Evolutionary conservation across 768 basidiomycete genomes (phyloP).

Genomic region (Termitomyces sp.): DNA sequence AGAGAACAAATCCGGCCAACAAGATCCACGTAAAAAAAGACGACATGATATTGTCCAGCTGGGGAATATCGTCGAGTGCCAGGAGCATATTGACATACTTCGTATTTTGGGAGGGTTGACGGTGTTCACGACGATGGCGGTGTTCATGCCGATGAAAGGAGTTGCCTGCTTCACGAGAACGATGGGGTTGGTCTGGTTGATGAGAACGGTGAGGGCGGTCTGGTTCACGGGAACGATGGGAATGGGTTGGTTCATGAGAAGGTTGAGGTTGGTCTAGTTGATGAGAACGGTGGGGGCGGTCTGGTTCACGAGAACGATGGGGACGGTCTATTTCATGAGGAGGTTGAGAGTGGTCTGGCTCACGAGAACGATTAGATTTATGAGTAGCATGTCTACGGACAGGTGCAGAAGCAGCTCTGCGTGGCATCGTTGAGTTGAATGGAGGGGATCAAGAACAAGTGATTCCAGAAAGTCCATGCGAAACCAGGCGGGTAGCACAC

Average conservation of each 20-base stretch:
- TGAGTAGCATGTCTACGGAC: neutral
- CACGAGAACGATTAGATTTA: neutral
- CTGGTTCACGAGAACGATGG: neutral
- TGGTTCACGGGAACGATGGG: neutral
- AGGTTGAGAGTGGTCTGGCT: too few relatives aligned
- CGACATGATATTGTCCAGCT: constrained; percentile 44
- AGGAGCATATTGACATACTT: constrained; percentile 62
- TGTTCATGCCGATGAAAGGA: neutral
- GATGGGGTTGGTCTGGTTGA: too few relatives aligned
- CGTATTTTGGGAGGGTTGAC: constrained; percentile 33
- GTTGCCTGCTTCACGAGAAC: neutral
- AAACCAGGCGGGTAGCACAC: neutral
- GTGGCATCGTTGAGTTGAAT: neutral
- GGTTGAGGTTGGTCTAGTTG: too few relatives aligned
- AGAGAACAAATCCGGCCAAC: constrained; percentile 58
- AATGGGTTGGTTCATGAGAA: too few relatives aligned
- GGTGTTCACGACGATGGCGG: neutral
- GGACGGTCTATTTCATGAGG: too few relatives aligned
- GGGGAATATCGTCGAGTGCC: constrained; percentile 53
- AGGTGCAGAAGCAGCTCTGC: neutral
- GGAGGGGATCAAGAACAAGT: neutral
- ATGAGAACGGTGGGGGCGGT: neutral
- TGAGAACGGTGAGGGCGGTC: neutral
- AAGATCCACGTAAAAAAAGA: constrained; percentile 63
- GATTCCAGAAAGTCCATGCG: neutral